These are phyloP conservation scores for Toxoplasma gondii DNA, from an alignment of 169 alveolate genomes.

Conservation along the genomic window DNA sequence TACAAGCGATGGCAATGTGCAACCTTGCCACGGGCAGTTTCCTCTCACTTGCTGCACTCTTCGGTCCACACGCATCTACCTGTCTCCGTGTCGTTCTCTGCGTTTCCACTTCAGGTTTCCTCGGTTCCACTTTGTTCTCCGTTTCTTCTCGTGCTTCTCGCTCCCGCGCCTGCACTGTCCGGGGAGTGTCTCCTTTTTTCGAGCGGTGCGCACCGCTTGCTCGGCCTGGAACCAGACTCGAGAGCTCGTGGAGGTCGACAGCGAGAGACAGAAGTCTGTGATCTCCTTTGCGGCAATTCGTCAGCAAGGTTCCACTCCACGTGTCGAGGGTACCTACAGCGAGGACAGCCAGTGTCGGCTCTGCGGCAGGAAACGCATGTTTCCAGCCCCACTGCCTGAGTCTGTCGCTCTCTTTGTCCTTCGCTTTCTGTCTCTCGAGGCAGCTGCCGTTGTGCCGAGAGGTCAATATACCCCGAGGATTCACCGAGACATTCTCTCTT, in stretches of 20 bases:
- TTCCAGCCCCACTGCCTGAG: conserved; percentile 4
- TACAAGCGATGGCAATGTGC: not conserved
- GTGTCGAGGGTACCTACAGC: not conserved
- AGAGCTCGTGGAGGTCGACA: not conserved
- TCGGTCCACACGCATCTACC: too few species aligned
- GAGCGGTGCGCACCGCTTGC: not conserved
- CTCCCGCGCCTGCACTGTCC: not conserved
- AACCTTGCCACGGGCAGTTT: not conserved
- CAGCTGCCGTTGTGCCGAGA: not conserved
- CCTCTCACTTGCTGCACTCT: not conserved
- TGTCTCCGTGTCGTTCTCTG: too few species aligned
- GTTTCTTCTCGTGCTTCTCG: not conserved
- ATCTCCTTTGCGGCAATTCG: not conserved
- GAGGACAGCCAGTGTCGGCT: not conserved
- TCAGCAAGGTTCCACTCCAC: not conserved
- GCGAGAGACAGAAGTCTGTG: not conserved
- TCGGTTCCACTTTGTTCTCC: not conserved
- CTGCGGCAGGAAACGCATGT: not conserved
- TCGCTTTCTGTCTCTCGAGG: not conserved
- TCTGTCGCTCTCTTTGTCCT: not conserved
- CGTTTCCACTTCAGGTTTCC: too few species aligned
- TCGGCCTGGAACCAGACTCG: not conserved
- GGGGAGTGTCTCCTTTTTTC: not conserved
- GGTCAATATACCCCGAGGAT: too few species aligned
- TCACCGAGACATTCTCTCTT: not conserved